Conservation (phyloP, 169 alveolate species). For the Cryptosporidium meleagridis region DNA sequence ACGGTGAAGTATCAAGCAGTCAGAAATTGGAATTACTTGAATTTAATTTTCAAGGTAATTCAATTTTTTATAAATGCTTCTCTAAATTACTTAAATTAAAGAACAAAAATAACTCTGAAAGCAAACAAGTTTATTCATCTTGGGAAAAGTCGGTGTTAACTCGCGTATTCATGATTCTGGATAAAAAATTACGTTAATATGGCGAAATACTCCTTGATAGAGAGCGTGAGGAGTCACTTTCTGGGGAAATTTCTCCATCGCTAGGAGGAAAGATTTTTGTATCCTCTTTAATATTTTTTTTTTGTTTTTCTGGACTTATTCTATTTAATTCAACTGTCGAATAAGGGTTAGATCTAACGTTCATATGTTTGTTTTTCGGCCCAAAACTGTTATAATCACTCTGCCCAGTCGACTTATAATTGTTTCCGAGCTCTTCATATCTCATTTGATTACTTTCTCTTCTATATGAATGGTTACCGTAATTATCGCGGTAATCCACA, state of each 20-base stretch:
- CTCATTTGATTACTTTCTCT: not conserved
- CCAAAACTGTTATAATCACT: not conserved
- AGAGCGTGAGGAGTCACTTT: slow-evolving; percentile 46
- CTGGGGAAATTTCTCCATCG: slow-evolving; percentile 71
- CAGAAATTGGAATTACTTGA: not conserved
- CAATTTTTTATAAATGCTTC: not conserved
- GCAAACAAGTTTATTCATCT: not conserved
- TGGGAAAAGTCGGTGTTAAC: slow-evolving; percentile 15
- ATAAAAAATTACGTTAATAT: not conserved
- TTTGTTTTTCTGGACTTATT: not conserved
- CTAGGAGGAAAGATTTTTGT: slow-evolving; percentile 18
- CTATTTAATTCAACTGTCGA: not conserved
- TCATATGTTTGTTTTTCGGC: not conserved
- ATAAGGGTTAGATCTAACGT: slow-evolving; percentile 1
- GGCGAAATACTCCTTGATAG: slow-evolving; percentile 68
- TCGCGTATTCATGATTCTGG: not conserved
- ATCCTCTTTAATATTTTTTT: not conserved
- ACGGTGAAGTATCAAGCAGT: not conserved
- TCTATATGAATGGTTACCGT: not conserved
- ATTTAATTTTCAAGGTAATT: not conserved
- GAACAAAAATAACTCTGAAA: not conserved
- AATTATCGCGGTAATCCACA: not conserved
- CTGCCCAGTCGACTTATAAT: not conserved
- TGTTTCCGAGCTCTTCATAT: not conserved
- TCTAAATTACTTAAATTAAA: not conserved